Evolutionary conservation across 2,329 filamentous ascomycete species (phyloP).

Genomic region (Aspergillus cejpii): DNA sequence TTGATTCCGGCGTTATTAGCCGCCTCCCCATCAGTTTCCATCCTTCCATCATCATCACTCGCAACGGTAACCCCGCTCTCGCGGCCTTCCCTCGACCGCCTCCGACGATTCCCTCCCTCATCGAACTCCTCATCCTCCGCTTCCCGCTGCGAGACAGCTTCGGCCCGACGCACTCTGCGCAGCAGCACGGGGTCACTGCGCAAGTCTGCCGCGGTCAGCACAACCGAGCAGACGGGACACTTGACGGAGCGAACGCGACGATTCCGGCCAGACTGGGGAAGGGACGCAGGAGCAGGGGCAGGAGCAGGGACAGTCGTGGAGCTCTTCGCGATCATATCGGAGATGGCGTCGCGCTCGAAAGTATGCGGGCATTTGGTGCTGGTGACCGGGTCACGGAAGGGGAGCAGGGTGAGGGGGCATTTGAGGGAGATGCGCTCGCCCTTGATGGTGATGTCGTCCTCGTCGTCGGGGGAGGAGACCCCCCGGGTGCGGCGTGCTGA

Average conservation of each 20-base stretch:
- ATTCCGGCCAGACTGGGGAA: too few relatives aligned
- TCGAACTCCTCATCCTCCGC: conserved; percentile 29
- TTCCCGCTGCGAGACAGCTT: conserved; percentile 23
- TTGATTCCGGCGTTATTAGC: conserved; percentile 12
- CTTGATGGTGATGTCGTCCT: conserved; percentile 44
- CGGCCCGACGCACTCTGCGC: conserved; percentile 33
- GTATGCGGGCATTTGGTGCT: conserved; percentile 46
- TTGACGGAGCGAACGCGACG: conserved; percentile 27
- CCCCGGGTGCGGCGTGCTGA: conserved; percentile 16
- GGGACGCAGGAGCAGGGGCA: conserved; percentile 11
- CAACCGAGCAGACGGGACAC: conserved; percentile 40
- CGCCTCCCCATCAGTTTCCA: not conserved
- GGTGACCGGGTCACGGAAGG: conserved; percentile 43
- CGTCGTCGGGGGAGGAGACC: conserved; percentile 21
- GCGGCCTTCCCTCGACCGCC: conserved; percentile 12
- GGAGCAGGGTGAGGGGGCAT: conserved; percentile 45
- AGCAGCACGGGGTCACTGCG: conserved; percentile 36
- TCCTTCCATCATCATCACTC: conserved; percentile 25
- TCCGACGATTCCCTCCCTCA: conserved; percentile 11
- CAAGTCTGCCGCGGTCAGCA: conserved; percentile 36
- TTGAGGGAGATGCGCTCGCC: conserved; percentile 42
- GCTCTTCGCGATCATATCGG: conserved; percentile 38
- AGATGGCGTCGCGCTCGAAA: conserved; percentile 45
- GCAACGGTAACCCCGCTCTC: conserved; percentile 27
- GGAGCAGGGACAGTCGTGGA: conserved; percentile 22